Evolutionary conservation across 1,284 basidiomycete species (phyloP), one percentile per base, ranked within the genome.

Genomic region (Hemileia vastatrix): DNA sequence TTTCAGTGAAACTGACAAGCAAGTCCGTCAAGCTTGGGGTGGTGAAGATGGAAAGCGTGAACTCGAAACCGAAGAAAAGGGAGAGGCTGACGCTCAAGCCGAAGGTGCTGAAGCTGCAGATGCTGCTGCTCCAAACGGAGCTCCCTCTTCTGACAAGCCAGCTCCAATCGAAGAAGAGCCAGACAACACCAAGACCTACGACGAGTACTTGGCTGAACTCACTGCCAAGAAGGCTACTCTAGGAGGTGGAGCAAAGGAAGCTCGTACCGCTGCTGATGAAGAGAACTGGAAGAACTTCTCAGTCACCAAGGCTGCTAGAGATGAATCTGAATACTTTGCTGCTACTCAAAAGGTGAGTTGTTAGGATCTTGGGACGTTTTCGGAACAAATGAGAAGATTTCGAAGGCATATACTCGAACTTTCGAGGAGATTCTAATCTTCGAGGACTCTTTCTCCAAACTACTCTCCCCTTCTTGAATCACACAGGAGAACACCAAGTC

Each of bases 181-280:
- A 63, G 74, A 73, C 69, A 75, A 72, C 66, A 76, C 74, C 59
- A 71, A 74, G 70, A 76, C 74, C 45, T 70, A 72, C 58, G 74
- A 76, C 66, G 67, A 76, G 69, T 76, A 74, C 71, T 69, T 76
- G 43, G 71, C 71, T 54, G 60, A 66, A 57, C 67, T 70, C 67
- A 67, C 67, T 23, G 70, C 68, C 59, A 72, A 75, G 71, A 68
- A 68, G 57, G 68, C 71, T 66, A 63, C 66, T 63, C 64, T 75
- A 57, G 68, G 66, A 61, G 36, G 36, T 40, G 64, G 54, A 61
- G 64, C 65, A 66, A 67, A 69, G 63, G 65, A 54, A 48, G 67
- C 67, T 36, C 66, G 69, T 62, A 59, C 36, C 36, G 36, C 61
- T 54, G 67, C 68, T 50, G 59, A 65, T 21, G 45, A 45, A 44